Percentiles rank a stretch among this genome's conserved stretches.
Conservation (phyloP, 2,329 filamentous ascomycete species). For the Fusarium sp. region DNA sequence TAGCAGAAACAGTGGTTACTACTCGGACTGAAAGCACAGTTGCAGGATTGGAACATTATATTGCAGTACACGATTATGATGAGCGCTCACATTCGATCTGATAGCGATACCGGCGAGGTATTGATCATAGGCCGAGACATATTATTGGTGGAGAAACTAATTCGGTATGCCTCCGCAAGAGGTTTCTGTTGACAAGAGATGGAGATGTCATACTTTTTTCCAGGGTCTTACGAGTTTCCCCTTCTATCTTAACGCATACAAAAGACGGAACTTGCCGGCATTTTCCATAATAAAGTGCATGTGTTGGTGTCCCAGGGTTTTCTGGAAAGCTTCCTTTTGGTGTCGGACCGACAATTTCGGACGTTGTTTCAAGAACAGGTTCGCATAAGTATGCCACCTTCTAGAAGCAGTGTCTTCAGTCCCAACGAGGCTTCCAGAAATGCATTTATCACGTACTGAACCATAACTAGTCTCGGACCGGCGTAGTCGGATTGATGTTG, state of each 20-base stretch:
- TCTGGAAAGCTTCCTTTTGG: too few species aligned
- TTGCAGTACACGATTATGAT: fast-evolving
- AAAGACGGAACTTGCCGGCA: background rate
- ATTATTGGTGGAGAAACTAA: background rate
- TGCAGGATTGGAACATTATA: background rate
- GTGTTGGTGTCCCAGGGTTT: too few species aligned
- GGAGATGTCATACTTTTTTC: fast-evolving
- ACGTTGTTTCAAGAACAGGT: background rate
- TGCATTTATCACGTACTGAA: background rate
- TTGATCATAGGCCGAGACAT: background rate
- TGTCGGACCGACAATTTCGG: background rate
- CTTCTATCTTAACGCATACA: too few species aligned
- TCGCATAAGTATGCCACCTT: background rate
- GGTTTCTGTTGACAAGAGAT: background rate
- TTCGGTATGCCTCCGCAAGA: too few species aligned
- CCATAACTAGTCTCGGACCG: too few species aligned
- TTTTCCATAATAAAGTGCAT: background rate
- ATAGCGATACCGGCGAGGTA: too few species aligned
- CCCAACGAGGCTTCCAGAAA: background rate
- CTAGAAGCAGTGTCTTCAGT: background rate
- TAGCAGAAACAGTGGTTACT: background rate
- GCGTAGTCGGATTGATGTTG: background rate
- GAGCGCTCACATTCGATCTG: too few species aligned
- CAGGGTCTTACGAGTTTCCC: background rate
- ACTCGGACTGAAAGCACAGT: background rate